Conservation (phyloP, 805 yeast genomes). For the Starmerella gropengiesseri region DNA sequence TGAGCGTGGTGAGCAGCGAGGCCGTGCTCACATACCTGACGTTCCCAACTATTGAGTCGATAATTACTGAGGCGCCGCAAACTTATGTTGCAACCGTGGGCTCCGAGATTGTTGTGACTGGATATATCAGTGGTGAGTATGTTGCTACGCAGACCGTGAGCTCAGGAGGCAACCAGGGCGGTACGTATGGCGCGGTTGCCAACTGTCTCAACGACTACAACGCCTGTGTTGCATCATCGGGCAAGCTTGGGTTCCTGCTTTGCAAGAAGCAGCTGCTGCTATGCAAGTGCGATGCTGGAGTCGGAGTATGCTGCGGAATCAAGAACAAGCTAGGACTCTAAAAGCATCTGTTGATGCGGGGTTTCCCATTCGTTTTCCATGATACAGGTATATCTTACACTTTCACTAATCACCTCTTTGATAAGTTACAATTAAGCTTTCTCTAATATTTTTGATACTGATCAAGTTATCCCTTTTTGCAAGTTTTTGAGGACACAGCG, state of each 20-base stretch:
- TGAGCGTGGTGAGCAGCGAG: not conserved
- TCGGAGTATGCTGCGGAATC: conserved; percentile 21
- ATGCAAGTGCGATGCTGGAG: conserved; percentile 26
- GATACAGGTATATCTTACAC: too few species aligned
- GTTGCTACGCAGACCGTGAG: conserved; percentile 12
- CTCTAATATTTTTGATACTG: too few species aligned
- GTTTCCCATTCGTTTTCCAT: too few species aligned
- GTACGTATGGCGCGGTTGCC: conserved; percentile 21
- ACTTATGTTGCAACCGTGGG: conserved; percentile 14
- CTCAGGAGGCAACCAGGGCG: conserved; percentile 10
- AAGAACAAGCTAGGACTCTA: conserved; percentile 11
- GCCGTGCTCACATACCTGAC: conserved; percentile 9
- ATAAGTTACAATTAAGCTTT: too few species aligned
- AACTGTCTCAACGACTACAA: conserved; percentile 20
- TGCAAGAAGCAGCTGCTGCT: conserved; percentile 23
- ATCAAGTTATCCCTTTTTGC: too few species aligned
- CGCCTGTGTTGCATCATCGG: conserved; percentile 15
- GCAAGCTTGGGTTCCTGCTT: conserved; percentile 12
- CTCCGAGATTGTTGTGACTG: conserved; percentile 15
- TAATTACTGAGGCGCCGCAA: conserved; percentile 14
- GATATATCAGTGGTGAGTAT: conserved; percentile 11
- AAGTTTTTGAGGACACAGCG: too few species aligned
- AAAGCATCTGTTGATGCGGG: too few species aligned
- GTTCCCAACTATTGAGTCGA: conserved; percentile 13
- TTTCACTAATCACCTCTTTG: too few species aligned